A percentile compares a stretch with the other conserved stretches of the same genome.
phyloP scores from a whole-genome alignment of 306 rosid genomes.

The Prunus kanzakura region DNA sequence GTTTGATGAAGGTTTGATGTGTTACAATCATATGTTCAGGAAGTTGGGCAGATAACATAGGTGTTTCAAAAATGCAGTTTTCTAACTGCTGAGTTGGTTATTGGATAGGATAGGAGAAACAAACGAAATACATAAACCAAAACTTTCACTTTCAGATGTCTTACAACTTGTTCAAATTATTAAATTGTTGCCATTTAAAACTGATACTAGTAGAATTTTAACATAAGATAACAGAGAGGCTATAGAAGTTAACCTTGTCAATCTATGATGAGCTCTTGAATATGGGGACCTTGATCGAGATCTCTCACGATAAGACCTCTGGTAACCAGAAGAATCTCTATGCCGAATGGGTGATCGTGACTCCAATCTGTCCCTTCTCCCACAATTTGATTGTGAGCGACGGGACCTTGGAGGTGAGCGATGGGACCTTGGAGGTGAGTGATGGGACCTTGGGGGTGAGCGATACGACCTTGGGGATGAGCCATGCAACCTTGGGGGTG shows the following conservation, averaged over 20 bases:
- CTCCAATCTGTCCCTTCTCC: slow-evolving; percentile 4
- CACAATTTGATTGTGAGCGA: not conserved
- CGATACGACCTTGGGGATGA: not conserved
- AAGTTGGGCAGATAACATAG: not conserved
- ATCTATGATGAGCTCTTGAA: slow-evolving; percentile 1
- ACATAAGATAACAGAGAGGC: not conserved
- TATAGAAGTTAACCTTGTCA: slow-evolving; percentile 7
- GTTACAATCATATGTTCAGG: not conserved
- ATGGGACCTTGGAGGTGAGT: not conserved
- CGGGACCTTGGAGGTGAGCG: not conserved
- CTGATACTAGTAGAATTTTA: not conserved
- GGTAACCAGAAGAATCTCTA: slow-evolving; percentile 5
- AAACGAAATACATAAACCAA: not conserved
- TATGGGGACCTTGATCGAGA: not conserved
- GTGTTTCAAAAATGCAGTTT: not conserved
- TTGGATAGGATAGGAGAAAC: not conserved
- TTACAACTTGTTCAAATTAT: not conserved
- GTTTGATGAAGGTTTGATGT: not conserved
- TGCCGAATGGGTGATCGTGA: not conserved
- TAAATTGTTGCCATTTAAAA: not conserved
- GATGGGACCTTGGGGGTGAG: not conserved
- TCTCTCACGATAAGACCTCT: not conserved
- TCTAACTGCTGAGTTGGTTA: not conserved
- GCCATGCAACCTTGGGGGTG: not conserved
- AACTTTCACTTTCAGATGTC: not conserved